These are phyloP conservation scores for Fusarium verrucosum DNA, from an alignment of 2,329 filamentous ascomycete genomes.

Conservation along the genomic window DNA sequence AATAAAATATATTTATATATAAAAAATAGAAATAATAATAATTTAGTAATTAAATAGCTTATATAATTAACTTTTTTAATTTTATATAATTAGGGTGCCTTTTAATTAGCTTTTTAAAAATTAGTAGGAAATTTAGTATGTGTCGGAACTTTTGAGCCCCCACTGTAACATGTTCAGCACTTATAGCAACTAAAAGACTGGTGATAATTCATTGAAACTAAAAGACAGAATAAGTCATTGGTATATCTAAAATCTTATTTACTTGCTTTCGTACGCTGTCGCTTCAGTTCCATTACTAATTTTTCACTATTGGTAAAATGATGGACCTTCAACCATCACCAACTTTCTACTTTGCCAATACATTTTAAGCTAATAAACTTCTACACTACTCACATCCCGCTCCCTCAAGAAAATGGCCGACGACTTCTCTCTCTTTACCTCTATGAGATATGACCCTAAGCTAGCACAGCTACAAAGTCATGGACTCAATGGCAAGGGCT, in stretches of 20 bases:
- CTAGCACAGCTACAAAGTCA: constrained; percentile 58
- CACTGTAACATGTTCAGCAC: neutral
- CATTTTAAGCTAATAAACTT: neutral
- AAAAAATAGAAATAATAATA: no score
- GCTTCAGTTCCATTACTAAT: constrained; percentile 1
- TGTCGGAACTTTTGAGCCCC: no score
- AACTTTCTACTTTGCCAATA: neutral
- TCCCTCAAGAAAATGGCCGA: constrained; percentile 47
- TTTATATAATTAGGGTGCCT: no score
- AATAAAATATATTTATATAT: no score
- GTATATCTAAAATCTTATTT: neutral
- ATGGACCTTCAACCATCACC: neutral
- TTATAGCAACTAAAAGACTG: neutral
- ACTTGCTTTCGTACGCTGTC: neutral
- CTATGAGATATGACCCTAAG: constrained; percentile 74
- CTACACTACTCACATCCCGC: neutral
- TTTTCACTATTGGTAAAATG: neutral
- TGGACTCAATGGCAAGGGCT: constrained; percentile 56
- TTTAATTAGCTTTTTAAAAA: no score
- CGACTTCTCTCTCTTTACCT: constrained; percentile 72
- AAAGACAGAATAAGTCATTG: neutral
- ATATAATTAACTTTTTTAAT: no score
- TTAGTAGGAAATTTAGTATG: no score
- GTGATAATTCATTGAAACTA: neutral
- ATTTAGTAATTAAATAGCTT: no score